A percentile compares a stretch with the other conserved stretches of the same genome.
phyloP scores from a whole-genome alignment of 345 rosid species.

The Gossypium raimondii region DNA sequence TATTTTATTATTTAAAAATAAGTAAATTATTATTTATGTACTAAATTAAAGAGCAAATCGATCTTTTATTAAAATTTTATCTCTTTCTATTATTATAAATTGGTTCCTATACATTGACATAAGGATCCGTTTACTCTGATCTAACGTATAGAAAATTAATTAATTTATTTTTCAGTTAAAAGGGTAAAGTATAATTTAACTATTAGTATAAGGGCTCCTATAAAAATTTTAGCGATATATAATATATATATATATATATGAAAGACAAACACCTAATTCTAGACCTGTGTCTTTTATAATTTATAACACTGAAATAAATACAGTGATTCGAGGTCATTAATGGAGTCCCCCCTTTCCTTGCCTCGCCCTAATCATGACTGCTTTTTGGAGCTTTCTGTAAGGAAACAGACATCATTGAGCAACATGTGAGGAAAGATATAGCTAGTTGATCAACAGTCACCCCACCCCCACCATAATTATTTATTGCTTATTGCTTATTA shows the following conservation, averaged over 20 bases:
- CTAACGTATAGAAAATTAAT: accelerated
- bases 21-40: accelerated
- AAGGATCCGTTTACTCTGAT: accelerated
- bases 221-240: no score
- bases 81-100: no score
- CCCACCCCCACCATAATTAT: neutral
- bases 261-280: slow-evolving; percentile 5
- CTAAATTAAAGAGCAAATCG: accelerated
- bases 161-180: no score
- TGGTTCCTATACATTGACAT: accelerated
- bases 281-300: neutral
- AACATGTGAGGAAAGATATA: slow-evolving; percentile 10
- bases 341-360: neutral
- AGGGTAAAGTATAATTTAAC: no score
- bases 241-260: no score
- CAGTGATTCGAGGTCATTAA: slow-evolving; percentile 3
- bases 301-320: neutral
- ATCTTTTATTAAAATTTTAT: accelerated
- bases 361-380: neutral
- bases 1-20: no score
- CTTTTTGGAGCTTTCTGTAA: slow-evolving; percentile 7
- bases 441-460: neutral
- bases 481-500: neutral
- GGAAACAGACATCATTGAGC: slow-evolving; percentile 1
- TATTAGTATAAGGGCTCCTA: accelerated